These are phyloP conservation scores for Luffa aegyptiaca DNA, from an alignment of 306 rosid genomes.

Conservation along the genomic window DNA sequence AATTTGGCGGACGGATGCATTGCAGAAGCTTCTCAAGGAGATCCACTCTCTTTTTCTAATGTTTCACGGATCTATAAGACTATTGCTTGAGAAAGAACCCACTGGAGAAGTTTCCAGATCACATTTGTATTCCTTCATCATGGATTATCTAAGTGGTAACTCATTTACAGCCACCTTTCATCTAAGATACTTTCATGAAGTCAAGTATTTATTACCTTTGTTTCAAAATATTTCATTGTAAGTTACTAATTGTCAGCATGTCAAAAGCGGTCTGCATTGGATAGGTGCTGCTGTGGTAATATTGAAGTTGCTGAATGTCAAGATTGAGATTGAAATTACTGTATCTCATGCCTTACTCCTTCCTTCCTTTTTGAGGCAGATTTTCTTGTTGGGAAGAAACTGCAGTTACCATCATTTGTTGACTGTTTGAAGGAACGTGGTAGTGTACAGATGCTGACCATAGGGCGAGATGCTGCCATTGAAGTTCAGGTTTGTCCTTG, in stretches of 20 bases:
- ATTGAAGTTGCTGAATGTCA: constrained; percentile 73
- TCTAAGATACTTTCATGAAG: constrained; percentile 9
- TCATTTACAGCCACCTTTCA: constrained; percentile 18
- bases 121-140: constrained; percentile 71
- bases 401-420: constrained; percentile 72
- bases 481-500: constrained; percentile 82
- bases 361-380: constrained; percentile 68
- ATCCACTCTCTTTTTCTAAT: constrained; percentile 71
- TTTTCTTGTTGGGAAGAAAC: constrained; percentile 77
- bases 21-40: constrained; percentile 76
- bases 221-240: constrained; percentile 76
- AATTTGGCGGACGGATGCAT: constrained; percentile 69
- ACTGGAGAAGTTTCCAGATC: constrained; percentile 64
- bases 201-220: constrained; percentile 21
- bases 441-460: constrained; percentile 87
- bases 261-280: constrained; percentile 83
- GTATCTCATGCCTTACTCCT: constrained; percentile 58
- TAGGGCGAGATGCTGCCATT: constrained; percentile 88
- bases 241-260: constrained; percentile 90
- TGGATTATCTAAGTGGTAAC: constrained; percentile 91
- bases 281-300: constrained; percentile 97
- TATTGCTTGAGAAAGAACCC: constrained; percentile 74
- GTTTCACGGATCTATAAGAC: constrained; percentile 86
- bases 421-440: constrained; percentile 90
- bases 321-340: constrained; percentile 63